A percentile compares a stretch with the other conserved stretches of the same genome.
phyloP scores from a whole-genome alignment of 106 monocot genomes.

The Acorus calamus region DNA sequence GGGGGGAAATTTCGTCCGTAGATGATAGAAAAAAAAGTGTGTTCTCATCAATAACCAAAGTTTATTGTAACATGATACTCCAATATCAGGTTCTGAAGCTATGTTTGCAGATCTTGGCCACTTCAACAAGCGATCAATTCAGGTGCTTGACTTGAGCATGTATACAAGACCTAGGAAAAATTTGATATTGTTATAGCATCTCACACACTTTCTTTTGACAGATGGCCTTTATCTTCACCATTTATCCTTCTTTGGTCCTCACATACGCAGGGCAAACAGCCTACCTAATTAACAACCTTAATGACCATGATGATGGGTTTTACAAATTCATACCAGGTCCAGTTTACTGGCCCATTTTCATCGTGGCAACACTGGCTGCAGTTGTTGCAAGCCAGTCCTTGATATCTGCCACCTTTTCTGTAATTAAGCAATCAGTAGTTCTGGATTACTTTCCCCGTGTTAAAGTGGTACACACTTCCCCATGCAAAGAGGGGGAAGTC shows the following conservation, averaged over 20 bases:
- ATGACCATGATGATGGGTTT: constrained; percentile 48
- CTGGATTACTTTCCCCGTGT: constrained; percentile 80
- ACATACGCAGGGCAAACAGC: constrained; percentile 81
- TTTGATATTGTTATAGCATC: no score
- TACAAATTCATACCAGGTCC: constrained; percentile 53
- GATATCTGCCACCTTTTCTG: constrained; percentile 82
- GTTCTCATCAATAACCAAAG: no score
- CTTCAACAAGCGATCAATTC: constrained; percentile 81
- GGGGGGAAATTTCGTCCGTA: no score
- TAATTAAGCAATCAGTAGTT: constrained; percentile 61
- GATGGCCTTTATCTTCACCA: constrained; percentile 67
- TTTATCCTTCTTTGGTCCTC: constrained; percentile 75
- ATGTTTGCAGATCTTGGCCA: constrained; percentile 94
- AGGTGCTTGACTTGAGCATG: constrained; percentile 19
- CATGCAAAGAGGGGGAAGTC: constrained; percentile 61
- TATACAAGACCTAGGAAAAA: no score
- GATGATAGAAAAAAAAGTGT: no score
- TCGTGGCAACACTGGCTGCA: constrained; percentile 59
- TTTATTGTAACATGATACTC: neutral
- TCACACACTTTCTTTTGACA: constrained; percentile 13
- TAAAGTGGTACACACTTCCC: constrained; percentile 64
- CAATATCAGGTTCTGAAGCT: constrained; percentile 58
- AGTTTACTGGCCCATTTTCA: constrained; percentile 80
- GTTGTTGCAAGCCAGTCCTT: constrained; percentile 84
- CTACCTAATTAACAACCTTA: constrained; percentile 46